Base-by-base conservation (phyloP, 352 stramenopile genomes). In the Thalassiosira hispida region DNA sequence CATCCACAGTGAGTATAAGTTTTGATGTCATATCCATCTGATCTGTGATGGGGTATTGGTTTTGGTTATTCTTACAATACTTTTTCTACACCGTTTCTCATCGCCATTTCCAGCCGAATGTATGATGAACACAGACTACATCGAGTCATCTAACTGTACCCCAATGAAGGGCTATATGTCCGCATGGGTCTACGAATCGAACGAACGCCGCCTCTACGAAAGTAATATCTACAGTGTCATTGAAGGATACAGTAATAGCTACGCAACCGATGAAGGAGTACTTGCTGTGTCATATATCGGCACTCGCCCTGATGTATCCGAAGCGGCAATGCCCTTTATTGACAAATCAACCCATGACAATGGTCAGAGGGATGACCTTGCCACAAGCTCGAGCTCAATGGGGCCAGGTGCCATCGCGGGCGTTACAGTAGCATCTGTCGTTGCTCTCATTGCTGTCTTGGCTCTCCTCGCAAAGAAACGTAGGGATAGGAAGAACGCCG, bases 151-250 rank as follows among this genome's bases (percentile, higher is more conserved):
- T 27, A 61, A 31, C 16, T 72, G 63, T n/a, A 60, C 29, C 18
- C 63, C 63, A 14, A 72, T 72, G 31, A 72, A 61, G 11, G 63
- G 63, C 18, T 49, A 27, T 12, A 72, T 72, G 63, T 62, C 63
- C 22, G 63, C 63, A 20, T 72, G 63, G 63, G 20, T 62, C 55
- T 22, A 31, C n/a, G 29, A 47, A 42, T 27, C 33, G n/a, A 14
- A 0, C 6, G 7, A 1, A 7, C 27, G 25, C n/a, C 44, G 63
- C 1, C 63, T 72, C 11, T 38, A 23, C 20, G 29, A 33, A 20
- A 51, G 51, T 46, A 29, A 59, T 16, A 47, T 72, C 25, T 53
- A 56, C 23, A 49, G 12, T 51, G n/a, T 29, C 9, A 62, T 72
- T 49, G 44, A 47, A 72, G 33, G 33, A 2, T 72, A 72, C 46